These are phyloP conservation scores for Spatholobus suberectus DNA, from an alignment of 306 rosid species.

Conservation along the genomic window DNA sequence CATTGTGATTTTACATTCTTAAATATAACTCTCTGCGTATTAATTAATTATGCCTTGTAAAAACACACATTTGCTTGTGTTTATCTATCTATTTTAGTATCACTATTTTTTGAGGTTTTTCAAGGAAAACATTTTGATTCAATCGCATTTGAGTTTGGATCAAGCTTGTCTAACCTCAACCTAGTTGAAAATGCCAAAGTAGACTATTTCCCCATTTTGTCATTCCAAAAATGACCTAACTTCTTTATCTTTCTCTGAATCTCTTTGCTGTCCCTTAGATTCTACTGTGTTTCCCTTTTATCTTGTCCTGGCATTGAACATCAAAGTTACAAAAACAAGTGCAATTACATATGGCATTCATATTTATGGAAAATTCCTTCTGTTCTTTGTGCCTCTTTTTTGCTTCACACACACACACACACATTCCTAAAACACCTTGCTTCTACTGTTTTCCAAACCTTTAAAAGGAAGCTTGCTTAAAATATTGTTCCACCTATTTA, in stretches of 20 bases:
- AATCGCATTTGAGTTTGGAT: conserved; percentile 11
- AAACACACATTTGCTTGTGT: not conserved
- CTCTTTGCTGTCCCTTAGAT: not conserved
- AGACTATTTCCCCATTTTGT: not conserved
- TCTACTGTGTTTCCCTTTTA: not conserved
- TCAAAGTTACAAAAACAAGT: not conserved
- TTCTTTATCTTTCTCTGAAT: conserved; percentile 26
- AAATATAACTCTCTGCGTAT: not conserved
- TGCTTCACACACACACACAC: not conserved
- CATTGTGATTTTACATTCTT: conserved; percentile 6
- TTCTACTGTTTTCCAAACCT: not conserved
- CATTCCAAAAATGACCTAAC: conserved; percentile 18
- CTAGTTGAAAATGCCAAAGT: not conserved
- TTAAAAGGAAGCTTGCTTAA: not conserved
- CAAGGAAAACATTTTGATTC: not conserved
- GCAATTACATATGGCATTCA: conserved; percentile 14
- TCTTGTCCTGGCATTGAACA: conserved; percentile 4
- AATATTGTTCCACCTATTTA: not conserved
- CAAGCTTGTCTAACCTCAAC: not conserved
- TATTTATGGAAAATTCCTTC: not conserved
- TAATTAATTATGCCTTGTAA: not conserved
- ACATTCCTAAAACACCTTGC: not conserved
- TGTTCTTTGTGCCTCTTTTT: conserved; percentile 21
- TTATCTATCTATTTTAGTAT: not conserved
- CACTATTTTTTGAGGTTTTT: not conserved